Evolutionary conservation across 352 stramenopile species (phyloP).

Genomic region (Phytophthora colocasiae): DNA sequence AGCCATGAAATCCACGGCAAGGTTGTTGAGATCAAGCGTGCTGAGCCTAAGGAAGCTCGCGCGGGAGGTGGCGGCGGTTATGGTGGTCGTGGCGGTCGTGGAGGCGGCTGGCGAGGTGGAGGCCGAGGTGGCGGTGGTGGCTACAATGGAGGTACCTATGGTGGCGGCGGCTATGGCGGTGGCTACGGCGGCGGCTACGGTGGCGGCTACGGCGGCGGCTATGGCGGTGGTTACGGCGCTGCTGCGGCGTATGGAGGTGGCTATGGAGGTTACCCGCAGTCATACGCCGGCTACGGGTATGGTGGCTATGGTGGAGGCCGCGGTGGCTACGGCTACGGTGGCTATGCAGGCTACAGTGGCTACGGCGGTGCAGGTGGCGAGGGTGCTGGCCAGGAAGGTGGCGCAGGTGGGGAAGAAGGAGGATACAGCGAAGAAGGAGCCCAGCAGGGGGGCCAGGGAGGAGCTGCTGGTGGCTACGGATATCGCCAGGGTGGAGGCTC

Average conservation of each 20-base stretch:
- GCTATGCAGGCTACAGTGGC: conserved; percentile 37
- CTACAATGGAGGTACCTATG: conserved; percentile 34
- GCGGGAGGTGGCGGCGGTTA: conserved; percentile 38
- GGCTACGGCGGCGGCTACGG: conserved; percentile 36
- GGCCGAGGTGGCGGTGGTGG: conserved; percentile 35
- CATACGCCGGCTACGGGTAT: conserved; percentile 48
- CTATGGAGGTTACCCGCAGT: conserved; percentile 47
- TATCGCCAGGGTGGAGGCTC: conserved; percentile 71
- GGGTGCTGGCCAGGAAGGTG: conserved; percentile 35
- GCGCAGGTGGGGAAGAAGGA: conserved; percentile 40
- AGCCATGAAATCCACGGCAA: conserved; percentile 93
- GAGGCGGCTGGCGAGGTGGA: conserved; percentile 33
- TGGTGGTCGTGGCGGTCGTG: conserved; percentile 39
- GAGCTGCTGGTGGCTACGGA: conserved; percentile 33
- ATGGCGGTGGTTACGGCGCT: conserved; percentile 26
- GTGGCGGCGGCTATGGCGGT: conserved; percentile 37
- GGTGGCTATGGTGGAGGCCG: conserved; percentile 56
- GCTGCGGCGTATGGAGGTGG: conserved; percentile 27
- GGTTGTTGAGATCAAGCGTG: conserved; percentile 90
- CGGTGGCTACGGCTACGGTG: conserved; percentile 52
- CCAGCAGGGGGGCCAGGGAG: conserved; percentile 21
- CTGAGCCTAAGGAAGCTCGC: conserved; percentile 81
- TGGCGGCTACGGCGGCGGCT: conserved; percentile 33
- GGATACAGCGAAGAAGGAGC: conserved; percentile 43
- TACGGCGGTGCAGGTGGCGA: conserved; percentile 30